Evolutionary conservation across 371 early-diverging fungal genomes (phyloP), one percentile per base, ranked within the genome.

Genomic region (Mortierella sp.): DNA sequence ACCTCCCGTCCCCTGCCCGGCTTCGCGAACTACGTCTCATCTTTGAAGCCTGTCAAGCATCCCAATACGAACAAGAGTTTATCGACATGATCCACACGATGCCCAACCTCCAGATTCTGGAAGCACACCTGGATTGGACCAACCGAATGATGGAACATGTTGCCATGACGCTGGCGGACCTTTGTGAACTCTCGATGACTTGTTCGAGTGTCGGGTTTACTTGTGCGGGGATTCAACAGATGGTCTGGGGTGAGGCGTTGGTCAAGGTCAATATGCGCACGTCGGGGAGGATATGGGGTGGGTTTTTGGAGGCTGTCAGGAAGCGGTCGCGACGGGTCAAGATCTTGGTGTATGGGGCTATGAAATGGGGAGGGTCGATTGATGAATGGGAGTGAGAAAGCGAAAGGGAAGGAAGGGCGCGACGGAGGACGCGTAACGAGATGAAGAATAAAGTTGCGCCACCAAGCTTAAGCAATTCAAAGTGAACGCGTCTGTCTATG

Each of bases 301-400:
- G 85, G 28, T 84, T 84, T 46, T 28, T 84, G 54, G 81, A 81
- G 24, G 85, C 76, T 19, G 76, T 84, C 6, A 72, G 85, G 48
- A 75, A 40, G 67, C 81, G 85, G 14, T 81, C 85, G 5, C 69
- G 78, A 37, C 72, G 81, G 28, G 85, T 84, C 69, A 78, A 74
- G 74, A 78, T 80, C 34, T 51, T 84, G 19, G 85, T 84, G 28
- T 84, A 84, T 53, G 85, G 85, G 10, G 72, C 85, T 28, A 84
- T 84, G 85, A 84, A 84, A 51, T 84, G 81, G 85, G 85, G 85
- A 67, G 85, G 85, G 40, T 75, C 76, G 2, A 74, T 84, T 26
- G 85, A 84, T 67, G 85, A 84, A n/a, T 84, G 85, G 85, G 85
- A 81, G 46, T 82, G 43, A 40, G 43, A n/a, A n/a, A 40, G 43